phyloP scores from a whole-genome alignment of 1,284 basidiomycete species.

The Rhodotorula sp. region DNA sequence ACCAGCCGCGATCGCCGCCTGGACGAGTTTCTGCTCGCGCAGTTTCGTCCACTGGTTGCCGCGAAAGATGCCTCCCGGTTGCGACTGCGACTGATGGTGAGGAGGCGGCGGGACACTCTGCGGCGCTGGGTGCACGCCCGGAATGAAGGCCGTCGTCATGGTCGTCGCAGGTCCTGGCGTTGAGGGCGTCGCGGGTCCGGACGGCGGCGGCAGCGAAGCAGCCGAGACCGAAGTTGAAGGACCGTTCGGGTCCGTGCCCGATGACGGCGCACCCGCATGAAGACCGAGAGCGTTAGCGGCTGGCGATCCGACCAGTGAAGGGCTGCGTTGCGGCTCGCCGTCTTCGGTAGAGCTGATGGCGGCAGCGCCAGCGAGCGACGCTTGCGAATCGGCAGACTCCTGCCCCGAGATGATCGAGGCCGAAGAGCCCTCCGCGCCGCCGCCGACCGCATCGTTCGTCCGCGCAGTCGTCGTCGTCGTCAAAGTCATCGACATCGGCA shows the following conservation, averaged over 20 bases:
- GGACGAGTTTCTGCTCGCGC: background rate
- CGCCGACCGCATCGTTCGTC: background rate
- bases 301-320: background rate
- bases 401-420: background rate
- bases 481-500: too few relatives aligned
- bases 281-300: background rate
- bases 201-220: background rate
- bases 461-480: background rate
- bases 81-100: background rate
- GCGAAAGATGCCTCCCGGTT: background rate
- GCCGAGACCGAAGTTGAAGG: background rate
- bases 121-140: background rate
- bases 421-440: too few relatives aligned
- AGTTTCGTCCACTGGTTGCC: constrained; percentile 12
- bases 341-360: too few relatives aligned
- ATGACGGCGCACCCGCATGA: background rate
- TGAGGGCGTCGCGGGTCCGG: background rate
- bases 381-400: too few relatives aligned
- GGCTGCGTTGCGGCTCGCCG: background rate
- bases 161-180: background rate
- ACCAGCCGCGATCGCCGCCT: background rate
- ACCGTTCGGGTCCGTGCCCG: background rate
- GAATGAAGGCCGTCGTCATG: background rate
- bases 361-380: background rate
- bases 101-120: background rate